Conservation (phyloP, 345 rosid species). For the Brassica nigra region DNA sequence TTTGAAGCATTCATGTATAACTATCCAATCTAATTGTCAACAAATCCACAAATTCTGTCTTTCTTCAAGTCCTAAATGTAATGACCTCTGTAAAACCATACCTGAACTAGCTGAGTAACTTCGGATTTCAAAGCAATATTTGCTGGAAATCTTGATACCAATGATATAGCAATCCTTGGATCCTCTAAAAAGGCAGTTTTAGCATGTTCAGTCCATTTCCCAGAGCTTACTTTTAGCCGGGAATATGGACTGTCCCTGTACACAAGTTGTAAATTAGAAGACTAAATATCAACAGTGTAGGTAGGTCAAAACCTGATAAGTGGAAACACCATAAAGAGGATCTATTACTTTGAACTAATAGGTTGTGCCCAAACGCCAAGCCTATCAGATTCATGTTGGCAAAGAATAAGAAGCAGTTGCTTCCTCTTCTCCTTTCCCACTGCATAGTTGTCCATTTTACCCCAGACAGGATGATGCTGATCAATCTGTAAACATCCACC, state of each 20-base stretch:
- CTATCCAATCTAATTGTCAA: neutral
- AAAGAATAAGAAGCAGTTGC: constrained; percentile 81
- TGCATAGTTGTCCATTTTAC: constrained; percentile 70
- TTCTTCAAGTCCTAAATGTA: neutral
- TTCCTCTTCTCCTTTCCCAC: constrained; percentile 74
- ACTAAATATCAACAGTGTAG: constrained; percentile 11
- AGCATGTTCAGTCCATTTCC: constrained; percentile 73
- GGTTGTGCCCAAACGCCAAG: constrained; percentile 97
- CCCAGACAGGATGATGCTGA: constrained; percentile 82
- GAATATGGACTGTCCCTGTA: constrained; percentile 58
- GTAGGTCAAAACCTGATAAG: neutral
- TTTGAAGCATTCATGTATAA: neutral
- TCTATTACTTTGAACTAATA: constrained; percentile 60
- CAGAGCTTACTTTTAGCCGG: constrained; percentile 62
- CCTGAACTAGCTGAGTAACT: constrained; percentile 82
- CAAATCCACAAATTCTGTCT: neutral
- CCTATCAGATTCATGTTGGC: constrained; percentile 92
- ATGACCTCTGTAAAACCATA: constrained; percentile 24
- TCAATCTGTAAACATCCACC: constrained; percentile 52
- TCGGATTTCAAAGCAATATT: constrained; percentile 64
- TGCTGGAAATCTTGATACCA: constrained; percentile 73
- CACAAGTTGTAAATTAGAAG: constrained; percentile 20
- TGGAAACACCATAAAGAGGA: neutral
- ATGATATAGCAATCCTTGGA: constrained; percentile 73
- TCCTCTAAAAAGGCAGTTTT: constrained; percentile 83